A percentile compares a stretch with the other conserved stretches of the same genome.
These are phyloP conservation scores for Ustilago trichophora DNA, from an alignment of 1,284 basidiomycete genomes.

Conservation along the genomic window DNA sequence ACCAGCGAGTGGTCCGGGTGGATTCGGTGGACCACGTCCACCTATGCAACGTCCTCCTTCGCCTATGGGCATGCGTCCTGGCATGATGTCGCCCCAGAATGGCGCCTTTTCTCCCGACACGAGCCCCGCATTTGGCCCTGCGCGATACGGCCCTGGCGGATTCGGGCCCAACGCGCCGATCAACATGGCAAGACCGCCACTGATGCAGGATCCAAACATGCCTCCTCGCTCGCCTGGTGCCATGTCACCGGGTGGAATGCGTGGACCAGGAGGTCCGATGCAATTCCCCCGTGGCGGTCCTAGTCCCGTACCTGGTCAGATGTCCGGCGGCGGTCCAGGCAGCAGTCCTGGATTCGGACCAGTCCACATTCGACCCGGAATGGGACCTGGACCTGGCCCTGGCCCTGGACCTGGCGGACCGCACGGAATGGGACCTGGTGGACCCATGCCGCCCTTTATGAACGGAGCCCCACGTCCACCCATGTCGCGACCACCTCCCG, in stretches of 20 bases:
- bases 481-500: conserved; percentile 28
- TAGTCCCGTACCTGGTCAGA: conserved; percentile 35
- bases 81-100: conserved; percentile 34
- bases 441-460: conserved; percentile 32
- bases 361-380: conserved; percentile 29
- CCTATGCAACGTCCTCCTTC: conserved; percentile 14
- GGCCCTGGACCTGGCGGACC: background rate
- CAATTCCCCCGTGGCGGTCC: conserved; percentile 35
- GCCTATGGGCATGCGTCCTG: conserved; percentile 22
- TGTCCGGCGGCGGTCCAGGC: conserved; percentile 21
- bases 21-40: conserved; percentile 21
- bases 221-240: conserved; percentile 31
- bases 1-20: conserved; percentile 16
- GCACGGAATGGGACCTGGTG: conserved; percentile 27
- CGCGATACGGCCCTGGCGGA: conserved; percentile 20
- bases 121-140: conserved; percentile 40
- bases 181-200: conserved; percentile 34
- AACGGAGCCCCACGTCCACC: conserved; percentile 33
- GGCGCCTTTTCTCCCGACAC: conserved; percentile 38
- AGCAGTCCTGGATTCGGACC: conserved; percentile 30
- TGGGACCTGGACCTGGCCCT: conserved; percentile 4
- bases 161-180: conserved; percentile 19
- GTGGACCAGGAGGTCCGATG: conserved; percentile 17
- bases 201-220: conserved; percentile 47
- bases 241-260: conserved; percentile 16